Evolutionary conservation across 164 flowering plant genomes (phyloP), one percentile per base, ranked within the genome.

Genomic region (Chimonanthus praecox): DNA sequence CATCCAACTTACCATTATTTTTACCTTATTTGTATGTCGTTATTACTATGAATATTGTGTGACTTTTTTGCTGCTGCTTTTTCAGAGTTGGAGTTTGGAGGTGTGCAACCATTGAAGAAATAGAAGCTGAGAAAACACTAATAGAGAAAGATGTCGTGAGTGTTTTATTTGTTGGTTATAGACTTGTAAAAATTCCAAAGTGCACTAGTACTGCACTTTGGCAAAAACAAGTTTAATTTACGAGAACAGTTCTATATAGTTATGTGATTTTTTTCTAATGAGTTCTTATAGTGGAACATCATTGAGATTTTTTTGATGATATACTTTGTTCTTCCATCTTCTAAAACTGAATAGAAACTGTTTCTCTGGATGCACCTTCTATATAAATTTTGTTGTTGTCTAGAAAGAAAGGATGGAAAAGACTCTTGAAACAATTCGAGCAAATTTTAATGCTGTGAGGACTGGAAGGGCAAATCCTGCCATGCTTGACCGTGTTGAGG

Each of bases 341-440:
- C 33, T 66, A 45, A 45, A 43, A 11, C 68, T 43, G 48, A 43
- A 20, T 45, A 10, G 68, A n/a, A 10, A 66, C 6, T n/a, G 43
- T 45, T 8, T 6, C 15, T 44, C 45, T 8, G 46, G 33, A 5
- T 46, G 16, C 33, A 33, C 54, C 49, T 70, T 74, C 5, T 46
- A 10, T 1, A 44, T 9, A 54, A 54, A 47, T 21, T 70, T 74
- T 7, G 2, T 74, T 71, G 50, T 71, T 73, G 60, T 72, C 10
- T 72, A 95, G 98, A 95, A 83, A 84, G 86, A 76, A 68, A 89
- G 91, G 82, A 93, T 95, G 98, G 98, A 95, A 48, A 95, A 89
- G 87, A 85, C 96, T 49, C 80, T 93, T 79, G 98, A 93, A 20
- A 82, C 82, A 20, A 78, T 93, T 68, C 78, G 85, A 61, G 72